Evolutionary conservation across 2,329 filamentous ascomycete species (phyloP).

Genomic region (Colletotrichum viniferum): DNA sequence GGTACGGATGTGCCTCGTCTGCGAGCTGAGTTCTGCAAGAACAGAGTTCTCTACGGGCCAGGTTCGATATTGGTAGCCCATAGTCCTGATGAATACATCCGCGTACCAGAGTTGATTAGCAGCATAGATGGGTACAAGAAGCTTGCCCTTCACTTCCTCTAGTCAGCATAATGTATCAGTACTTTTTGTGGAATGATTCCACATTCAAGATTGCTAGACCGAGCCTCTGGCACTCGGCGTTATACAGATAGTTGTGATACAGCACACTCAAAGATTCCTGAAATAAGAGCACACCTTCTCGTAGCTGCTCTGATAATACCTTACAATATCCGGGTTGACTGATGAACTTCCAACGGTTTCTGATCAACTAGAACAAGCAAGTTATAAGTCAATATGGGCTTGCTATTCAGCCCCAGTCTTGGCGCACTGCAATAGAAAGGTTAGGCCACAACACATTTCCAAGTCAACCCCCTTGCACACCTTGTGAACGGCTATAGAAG

Average conservation of each 20-base stretch:
- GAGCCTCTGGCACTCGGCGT: neutral
- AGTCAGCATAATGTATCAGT: neutral
- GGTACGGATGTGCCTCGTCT: constrained; percentile 44
- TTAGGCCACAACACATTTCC: neutral
- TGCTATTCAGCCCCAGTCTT: neutral
- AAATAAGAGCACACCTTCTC: neutral
- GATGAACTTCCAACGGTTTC: neutral
- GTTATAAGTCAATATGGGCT: neutral
- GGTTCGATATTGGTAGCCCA: constrained; percentile 43
- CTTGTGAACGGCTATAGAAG: neutral
- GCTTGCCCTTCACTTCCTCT: constrained; percentile 25
- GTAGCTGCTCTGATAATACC: neutral
- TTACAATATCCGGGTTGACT: neutral
- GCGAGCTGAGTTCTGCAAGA: constrained; percentile 30
- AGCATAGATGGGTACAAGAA: constrained; percentile 41
- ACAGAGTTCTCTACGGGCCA: constrained; percentile 42
- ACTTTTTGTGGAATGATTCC: neutral
- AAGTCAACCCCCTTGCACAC: neutral
- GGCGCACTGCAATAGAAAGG: neutral
- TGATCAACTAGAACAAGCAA: fast-evolving
- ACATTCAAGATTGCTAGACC: neutral
- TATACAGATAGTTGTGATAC: neutral
- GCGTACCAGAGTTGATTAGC: constrained; percentile 38
- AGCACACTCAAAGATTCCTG: neutral
- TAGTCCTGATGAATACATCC: constrained; percentile 39